phyloP scores from a whole-genome alignment of 208 protist genomes.

The Trypanosoma brucei region DNA sequence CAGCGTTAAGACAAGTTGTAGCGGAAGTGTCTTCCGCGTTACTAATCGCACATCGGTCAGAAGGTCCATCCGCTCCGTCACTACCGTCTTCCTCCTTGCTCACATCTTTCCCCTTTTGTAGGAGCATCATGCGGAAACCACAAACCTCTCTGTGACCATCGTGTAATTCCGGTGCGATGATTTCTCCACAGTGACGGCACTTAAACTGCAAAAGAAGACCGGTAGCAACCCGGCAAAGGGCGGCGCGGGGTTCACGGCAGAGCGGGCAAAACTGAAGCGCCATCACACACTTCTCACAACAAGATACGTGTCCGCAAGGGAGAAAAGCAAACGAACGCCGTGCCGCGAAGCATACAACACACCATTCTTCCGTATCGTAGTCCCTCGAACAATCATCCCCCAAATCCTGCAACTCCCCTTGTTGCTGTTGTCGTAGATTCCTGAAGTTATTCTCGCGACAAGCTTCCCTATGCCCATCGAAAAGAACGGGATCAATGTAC shows the following conservation, averaged over 20 bases:
- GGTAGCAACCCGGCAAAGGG: conserved; percentile 46
- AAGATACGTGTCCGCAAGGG: conserved; percentile 83
- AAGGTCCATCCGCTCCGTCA: neutral
- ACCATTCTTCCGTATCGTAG: conserved; percentile 52
- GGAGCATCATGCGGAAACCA: conserved; percentile 36
- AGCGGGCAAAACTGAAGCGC: conserved; percentile 65
- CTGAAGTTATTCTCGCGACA: conserved; percentile 38
- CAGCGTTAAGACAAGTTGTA: too few relatives aligned
- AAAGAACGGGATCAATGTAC: conserved; percentile 35
- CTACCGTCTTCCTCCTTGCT: neutral
- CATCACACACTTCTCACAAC: conserved; percentile 58
- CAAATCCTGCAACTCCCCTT: neutral
- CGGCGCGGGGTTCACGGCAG: conserved; percentile 53
- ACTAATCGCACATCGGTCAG: too few relatives aligned
- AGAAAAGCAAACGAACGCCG: conserved; percentile 67
- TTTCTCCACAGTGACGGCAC: conserved; percentile 60
- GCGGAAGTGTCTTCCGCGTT: too few relatives aligned
- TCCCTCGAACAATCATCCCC: neutral
- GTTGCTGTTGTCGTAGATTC: neutral
- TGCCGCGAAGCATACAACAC: conserved; percentile 67
- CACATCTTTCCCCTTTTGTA: conserved; percentile 19
- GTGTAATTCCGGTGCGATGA: conserved; percentile 69
- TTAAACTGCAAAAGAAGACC: conserved; percentile 48
- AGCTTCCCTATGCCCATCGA: conserved; percentile 55
- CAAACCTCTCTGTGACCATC: conserved; percentile 87